A percentile compares a stretch with the other conserved stretches of the same genome.
phyloP scores from a whole-genome alignment of 192 early-diverging fungal genomes.

The Mortierella claussenii region DNA sequence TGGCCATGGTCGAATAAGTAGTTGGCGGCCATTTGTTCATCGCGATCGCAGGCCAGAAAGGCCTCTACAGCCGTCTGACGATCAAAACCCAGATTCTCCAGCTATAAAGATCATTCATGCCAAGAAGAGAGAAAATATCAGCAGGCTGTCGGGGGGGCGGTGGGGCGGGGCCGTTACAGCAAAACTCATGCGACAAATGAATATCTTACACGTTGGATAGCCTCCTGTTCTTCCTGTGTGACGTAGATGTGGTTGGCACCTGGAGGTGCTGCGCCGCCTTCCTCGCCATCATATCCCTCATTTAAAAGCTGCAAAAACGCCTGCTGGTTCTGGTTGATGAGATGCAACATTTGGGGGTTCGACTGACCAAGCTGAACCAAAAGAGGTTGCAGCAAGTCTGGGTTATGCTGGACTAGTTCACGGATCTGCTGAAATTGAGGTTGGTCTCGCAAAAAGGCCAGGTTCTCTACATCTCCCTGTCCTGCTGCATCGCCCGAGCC shows the following conservation, averaged over 20 bases:
- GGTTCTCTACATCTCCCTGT: slow-evolving; percentile 55
- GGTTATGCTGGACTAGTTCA: slow-evolving; percentile 86
- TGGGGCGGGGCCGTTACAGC: too few relatives aligned
- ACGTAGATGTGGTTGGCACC: slow-evolving; percentile 78
- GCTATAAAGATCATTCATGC: too few relatives aligned
- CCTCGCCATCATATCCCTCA: slow-evolving; percentile 70
- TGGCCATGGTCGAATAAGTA: slow-evolving; percentile 88
- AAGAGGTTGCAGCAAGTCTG: slow-evolving; percentile 86
- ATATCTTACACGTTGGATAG: slow-evolving; percentile 80
- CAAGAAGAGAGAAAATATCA: too few relatives aligned
- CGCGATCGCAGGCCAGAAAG: slow-evolving; percentile 97
- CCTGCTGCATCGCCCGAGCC: slow-evolving; percentile 48
- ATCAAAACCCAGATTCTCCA: slow-evolving; percentile 90
- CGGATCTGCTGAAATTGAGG: slow-evolving; percentile 95
- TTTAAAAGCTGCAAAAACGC: slow-evolving; percentile 82
- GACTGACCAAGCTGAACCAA: slow-evolving; percentile 84
- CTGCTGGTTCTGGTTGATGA: slow-evolving; percentile 82
- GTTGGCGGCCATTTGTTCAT: slow-evolving; percentile 97
- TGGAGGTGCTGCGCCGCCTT: slow-evolving; percentile 53
- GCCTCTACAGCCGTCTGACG: slow-evolving; percentile 88
- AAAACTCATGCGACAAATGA: background rate
- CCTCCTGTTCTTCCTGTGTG: slow-evolving; percentile 89
- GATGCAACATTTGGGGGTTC: slow-evolving; percentile 84
- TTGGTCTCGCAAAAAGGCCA: slow-evolving; percentile 72
- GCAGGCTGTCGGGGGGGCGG: too few relatives aligned